Percentiles rank a stretch among this genome's conserved stretches.
Evolutionary conservation across 495 filamentous ascomycete species (phyloP).

Genomic region (Thermochaetoides thermophila): DNA sequence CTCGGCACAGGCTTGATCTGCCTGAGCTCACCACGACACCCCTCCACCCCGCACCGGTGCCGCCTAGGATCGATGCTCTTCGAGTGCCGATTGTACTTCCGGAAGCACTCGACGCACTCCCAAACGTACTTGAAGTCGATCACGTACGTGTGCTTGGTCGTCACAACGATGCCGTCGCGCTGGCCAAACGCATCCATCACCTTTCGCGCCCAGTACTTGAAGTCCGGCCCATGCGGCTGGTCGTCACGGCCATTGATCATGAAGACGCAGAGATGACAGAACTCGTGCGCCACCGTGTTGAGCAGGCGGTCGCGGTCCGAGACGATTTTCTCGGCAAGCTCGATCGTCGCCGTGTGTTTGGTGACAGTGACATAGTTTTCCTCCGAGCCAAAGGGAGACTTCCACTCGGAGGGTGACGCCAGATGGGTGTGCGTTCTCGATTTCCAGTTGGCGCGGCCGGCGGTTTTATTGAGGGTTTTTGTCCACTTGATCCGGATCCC

Average conservation of each 20-base stretch:
- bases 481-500: constrained; percentile 72
- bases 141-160: constrained; percentile 73
- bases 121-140: constrained; percentile 87
- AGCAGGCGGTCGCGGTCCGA: constrained; percentile 60
- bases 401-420: background rate
- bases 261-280: constrained; percentile 83
- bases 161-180: constrained; percentile 52
- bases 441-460: constrained; percentile 75
- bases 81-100: constrained; percentile 62
- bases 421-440: constrained; percentile 36
- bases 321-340: constrained; percentile 78
- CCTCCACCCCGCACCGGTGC: constrained; percentile 52
- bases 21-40: constrained; percentile 51
- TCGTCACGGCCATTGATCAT: constrained; percentile 55
- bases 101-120: constrained; percentile 54
- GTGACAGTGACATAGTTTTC: constrained; percentile 1
- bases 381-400: background rate
- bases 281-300: constrained; percentile 86
- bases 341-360: constrained; percentile 50
- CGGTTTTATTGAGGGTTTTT: constrained; percentile 73
- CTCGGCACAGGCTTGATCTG: constrained; percentile 72
- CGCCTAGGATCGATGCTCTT: constrained; percentile 57
- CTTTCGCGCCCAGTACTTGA: constrained; percentile 53
- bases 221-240: constrained; percentile 68
- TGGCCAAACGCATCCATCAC: constrained; percentile 21